Evolutionary conservation across 371 early-diverging fungal genomes (phyloP).

Genomic region (Haplosporangium sp.): DNA sequence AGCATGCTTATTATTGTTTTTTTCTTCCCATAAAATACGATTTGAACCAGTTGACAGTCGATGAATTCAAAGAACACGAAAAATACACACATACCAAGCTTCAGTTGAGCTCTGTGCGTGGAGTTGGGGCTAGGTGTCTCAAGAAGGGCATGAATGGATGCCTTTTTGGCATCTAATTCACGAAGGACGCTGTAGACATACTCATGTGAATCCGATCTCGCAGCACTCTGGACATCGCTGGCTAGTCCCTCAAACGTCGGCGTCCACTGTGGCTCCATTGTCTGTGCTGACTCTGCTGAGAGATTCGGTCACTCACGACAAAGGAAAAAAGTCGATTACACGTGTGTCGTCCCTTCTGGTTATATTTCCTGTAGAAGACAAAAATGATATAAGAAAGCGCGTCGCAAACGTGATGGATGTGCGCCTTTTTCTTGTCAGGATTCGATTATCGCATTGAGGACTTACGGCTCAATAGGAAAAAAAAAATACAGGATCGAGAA

Average conservation of each 20-base stretch:
- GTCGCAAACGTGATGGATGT: too few species aligned
- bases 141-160: conserved; percentile 27
- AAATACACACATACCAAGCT: conserved; percentile 37
- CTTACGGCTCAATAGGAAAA: too few species aligned
- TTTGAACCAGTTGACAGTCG: too few species aligned
- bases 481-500: too few species aligned
- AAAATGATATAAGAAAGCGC: too few species aligned
- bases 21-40: not conserved
- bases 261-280: conserved; percentile 48
- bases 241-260: conserved; percentile 47
- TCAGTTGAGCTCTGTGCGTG: conserved; percentile 48
- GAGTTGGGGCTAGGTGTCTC: conserved; percentile 34
- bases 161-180: conserved; percentile 31
- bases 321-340: conserved; percentile 12
- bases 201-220: conserved; percentile 43
- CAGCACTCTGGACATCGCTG: conserved; percentile 24
- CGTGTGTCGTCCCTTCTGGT: not conserved
- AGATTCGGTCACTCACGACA: too few species aligned
- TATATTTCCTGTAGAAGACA: too few species aligned
- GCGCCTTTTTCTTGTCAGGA: too few species aligned
- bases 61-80: too few species aligned
- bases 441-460: too few species aligned
- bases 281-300: conserved; percentile 2
- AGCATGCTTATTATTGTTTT: not conserved
- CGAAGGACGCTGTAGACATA: conserved; percentile 34